Conservation (phyloP, 768 basidiomycete genomes). For the Clitopilus passeckerianus region DNA sequence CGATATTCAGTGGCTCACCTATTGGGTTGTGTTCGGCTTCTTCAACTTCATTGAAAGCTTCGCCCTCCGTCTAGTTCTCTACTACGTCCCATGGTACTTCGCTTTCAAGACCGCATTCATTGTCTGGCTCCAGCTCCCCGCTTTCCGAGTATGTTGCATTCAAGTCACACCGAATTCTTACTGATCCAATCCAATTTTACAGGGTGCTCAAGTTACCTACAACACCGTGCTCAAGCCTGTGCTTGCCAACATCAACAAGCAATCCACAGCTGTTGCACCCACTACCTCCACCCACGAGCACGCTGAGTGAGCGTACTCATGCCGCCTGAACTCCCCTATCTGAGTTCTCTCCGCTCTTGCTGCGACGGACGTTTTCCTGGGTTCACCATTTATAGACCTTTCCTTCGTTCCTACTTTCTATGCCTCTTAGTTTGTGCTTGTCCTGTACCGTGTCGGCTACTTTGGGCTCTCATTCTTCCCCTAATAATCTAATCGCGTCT, state of each 20-base stretch:
- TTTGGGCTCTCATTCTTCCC: neutral
- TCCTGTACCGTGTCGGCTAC: neutral
- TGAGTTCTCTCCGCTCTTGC: neutral
- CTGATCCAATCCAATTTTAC: conserved; percentile 9
- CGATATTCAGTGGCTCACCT: conserved; percentile 95
- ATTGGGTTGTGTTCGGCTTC: conserved; percentile 94
- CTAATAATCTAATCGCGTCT: neutral
- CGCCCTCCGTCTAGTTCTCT: conserved; percentile 77
- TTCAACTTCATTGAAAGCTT: conserved; percentile 91
- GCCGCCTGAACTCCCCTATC: conserved; percentile 3
- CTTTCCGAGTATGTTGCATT: conserved; percentile 61
- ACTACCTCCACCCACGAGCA: conserved; percentile 41
- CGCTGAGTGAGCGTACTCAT: conserved; percentile 6
- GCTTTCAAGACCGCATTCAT: conserved; percentile 89
- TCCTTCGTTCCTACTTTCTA: neutral
- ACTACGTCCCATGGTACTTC: conserved; percentile 94
- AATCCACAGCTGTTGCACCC: conserved; percentile 35
- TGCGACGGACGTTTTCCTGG: neutral
- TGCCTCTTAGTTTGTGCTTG: conserved; percentile 6
- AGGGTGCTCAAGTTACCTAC: conserved; percentile 90
- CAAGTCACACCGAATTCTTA: neutral
- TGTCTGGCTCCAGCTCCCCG: conserved; percentile 87
- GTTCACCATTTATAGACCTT: neutral
- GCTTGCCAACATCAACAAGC: conserved; percentile 55
- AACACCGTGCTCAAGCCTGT: conserved; percentile 73